A percentile compares a stretch with the other conserved stretches of the same genome.
Conservation (phyloP, 768 basidiomycete species). For the Agrocybe praecox region DNA sequence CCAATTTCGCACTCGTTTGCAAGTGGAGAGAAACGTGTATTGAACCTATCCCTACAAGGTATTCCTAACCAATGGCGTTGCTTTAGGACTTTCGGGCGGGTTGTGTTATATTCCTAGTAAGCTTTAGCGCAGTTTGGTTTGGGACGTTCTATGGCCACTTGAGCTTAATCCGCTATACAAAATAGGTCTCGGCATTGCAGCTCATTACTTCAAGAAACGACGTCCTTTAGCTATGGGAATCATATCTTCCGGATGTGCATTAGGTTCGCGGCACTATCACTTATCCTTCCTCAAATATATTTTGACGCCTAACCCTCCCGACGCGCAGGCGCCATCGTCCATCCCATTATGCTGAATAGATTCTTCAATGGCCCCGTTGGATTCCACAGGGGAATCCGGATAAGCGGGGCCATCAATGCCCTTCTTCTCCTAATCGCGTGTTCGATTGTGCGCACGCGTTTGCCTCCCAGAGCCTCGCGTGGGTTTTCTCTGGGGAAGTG, state of each 20-base stretch:
- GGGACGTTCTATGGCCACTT: no score
- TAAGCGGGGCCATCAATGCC: conserved; percentile 30
- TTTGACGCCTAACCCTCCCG: no score
- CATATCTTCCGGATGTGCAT: conserved; percentile 31
- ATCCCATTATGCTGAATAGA: conserved; percentile 62
- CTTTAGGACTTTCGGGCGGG: conserved; percentile 47
- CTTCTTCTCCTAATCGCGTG: conserved; percentile 24
- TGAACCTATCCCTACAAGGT: no score
- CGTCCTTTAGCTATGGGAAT: conserved; percentile 55
- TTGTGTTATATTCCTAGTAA: conserved; percentile 45
- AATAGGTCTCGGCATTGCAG: conserved; percentile 38
- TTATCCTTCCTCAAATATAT: neutral
- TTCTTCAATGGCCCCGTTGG: conserved; percentile 35
- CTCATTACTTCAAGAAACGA: conserved; percentile 52
- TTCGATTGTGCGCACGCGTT: conserved; percentile 32
- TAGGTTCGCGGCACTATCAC: conserved; percentile 19
- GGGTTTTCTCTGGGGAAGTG: conserved; percentile 14
- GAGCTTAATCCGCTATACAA: no score
- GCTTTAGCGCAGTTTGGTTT: neutral
- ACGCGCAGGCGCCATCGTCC: conserved; percentile 47
- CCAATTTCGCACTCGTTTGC: no score
- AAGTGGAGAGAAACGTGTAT: no score
- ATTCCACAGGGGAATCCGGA: conserved; percentile 40
- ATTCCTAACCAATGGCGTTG: conserved; percentile 52
- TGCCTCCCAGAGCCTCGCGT: conserved; percentile 31